Evolutionary conservation across 148 eudicot species (phyloP), one percentile per base, ranked within the genome.

Genomic region (Nyssa sinensis): DNA sequence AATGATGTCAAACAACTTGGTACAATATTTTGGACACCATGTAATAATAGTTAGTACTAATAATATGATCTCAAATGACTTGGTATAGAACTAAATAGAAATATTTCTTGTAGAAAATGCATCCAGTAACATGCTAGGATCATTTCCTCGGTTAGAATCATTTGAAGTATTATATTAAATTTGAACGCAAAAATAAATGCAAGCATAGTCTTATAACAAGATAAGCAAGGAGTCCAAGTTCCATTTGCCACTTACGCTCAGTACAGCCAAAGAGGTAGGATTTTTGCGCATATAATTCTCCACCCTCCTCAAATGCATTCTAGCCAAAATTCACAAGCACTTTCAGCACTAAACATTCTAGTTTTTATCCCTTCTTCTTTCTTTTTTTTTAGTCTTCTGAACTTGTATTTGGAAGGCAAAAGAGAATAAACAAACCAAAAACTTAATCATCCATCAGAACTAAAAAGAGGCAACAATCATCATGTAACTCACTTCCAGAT

Each of bases 251-350:
- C 98, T 83, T 87, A 94, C 98, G 98, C 83, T 94, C 98, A 1
- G 98, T 88, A 79, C 92, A 92, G 9, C 95, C 93, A 79, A 94
- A 94, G 53, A 94, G 92, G 79, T 92, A 94, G 68, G 90, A 97
- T 76, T 82, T 88, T 70, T 92, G 71, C 51, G 88, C 88, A 74
- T 89, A 83, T 23, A 95, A 88, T 33, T 82, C 93, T 71, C 99
- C 99, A 55, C 90, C 99, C 76, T 95, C 98, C 74, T 95, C 98
- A 75, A 95, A 85, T 65, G 99, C 99, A 66, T 89, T 83, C 99
- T 95, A 90, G 76, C 55, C 69, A 75, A n/a, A 74, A 21, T 25
- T 49, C 49, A 53, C 37, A 29, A 74, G 44, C n/a, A 77, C 9
- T 65, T 33, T 16, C 9, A 69, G 39, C 21, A 19, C 33, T 28